Conservation (phyloP, 139 green algal genomes). For the Chlamydomonas asymmetrica region DNA sequence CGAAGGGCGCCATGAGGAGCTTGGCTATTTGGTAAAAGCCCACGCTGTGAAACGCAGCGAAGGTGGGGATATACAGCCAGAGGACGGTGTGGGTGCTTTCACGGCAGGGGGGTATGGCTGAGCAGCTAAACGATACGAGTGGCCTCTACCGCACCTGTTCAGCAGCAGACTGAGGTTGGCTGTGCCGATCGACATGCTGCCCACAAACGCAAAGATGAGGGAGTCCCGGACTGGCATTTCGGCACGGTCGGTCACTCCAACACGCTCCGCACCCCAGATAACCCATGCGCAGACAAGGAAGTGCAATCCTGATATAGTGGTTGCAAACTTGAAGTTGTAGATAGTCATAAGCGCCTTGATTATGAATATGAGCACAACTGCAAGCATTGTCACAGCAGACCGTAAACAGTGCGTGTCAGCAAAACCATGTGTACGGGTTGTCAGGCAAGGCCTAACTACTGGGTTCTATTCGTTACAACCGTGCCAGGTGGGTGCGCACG, state of each 20-base stretch:
- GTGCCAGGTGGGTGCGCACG: too few species aligned
- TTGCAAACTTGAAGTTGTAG: constrained; percentile 40
- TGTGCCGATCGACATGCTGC: constrained; percentile 52
- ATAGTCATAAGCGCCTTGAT: constrained; percentile 32
- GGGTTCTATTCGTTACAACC: too few species aligned
- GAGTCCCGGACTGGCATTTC: constrained; percentile 6
- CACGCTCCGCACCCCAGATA: constrained; percentile 9
- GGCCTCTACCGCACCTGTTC: too few species aligned
- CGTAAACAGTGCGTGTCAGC: too few species aligned
- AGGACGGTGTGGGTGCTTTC: too few species aligned
- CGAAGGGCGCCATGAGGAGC: constrained; percentile 90
- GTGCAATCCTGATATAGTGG: constrained; percentile 54
- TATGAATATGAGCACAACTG: constrained; percentile 29
- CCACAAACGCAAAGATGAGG: constrained; percentile 51
- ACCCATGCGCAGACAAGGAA: constrained; percentile 42
- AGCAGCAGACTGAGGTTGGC: constrained; percentile 52
- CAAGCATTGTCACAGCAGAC: too few species aligned
- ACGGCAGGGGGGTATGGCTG: too few species aligned
- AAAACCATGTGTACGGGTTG: too few species aligned
- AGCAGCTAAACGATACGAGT: too few species aligned
- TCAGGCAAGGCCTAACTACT: too few species aligned
- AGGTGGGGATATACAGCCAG: too few species aligned
- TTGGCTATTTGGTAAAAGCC: constrained; percentile 79
- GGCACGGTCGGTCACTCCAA: neutral
- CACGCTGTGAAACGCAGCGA: too few species aligned